phyloP scores from a whole-genome alignment of 345 rosid species.

The Eucalyptus shirleyi region DNA sequence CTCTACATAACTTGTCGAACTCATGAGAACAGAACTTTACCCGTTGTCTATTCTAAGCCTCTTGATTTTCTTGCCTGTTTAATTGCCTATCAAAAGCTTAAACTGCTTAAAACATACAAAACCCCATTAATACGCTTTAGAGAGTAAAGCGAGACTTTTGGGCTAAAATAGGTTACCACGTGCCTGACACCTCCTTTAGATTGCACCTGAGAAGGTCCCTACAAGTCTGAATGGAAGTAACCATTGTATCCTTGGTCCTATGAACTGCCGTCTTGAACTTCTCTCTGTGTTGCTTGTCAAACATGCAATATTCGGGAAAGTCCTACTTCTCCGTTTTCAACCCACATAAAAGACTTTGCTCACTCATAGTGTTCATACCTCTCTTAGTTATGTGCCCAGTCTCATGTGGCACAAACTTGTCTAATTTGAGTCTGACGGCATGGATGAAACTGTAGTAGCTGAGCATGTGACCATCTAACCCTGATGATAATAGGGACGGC shows the following conservation, averaged over 20 bases:
- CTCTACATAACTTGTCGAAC: neutral
- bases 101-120: neutral
- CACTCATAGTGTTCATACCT: neutral
- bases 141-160: neutral
- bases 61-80: neutral
- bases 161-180: neutral
- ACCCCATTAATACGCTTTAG: neutral
- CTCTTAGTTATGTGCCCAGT: neutral
- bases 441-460: neutral
- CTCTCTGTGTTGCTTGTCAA: neutral
- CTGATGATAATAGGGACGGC: neutral
- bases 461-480: neutral
- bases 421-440: neutral
- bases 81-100: neutral
- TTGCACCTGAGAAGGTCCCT: neutral
- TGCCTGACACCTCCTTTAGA: neutral
- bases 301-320: neutral
- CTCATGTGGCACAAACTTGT: neutral
- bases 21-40: neutral
- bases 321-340: neutral
- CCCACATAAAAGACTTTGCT: neutral
- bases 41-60: neutral
- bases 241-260: neutral
- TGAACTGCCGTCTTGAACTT: neutral
- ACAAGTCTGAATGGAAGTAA: neutral